Evolutionary conservation across 1,284 basidiomycete species (phyloP).

Genomic region (Ustilago curta): DNA sequence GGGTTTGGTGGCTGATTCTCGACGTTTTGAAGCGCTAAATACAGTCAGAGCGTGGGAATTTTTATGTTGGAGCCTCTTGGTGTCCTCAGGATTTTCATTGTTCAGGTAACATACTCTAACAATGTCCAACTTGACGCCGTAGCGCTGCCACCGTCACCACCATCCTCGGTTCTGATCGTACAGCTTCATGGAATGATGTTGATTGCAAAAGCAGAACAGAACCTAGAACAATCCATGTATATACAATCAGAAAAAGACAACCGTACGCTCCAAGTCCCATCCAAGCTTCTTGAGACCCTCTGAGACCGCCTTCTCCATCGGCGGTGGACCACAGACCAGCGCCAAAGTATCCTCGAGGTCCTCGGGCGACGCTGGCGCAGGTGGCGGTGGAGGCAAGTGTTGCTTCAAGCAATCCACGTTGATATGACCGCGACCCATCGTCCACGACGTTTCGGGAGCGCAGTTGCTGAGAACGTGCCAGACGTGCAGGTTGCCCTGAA

Average conservation of each 20-base stretch:
- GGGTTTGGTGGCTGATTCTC: neutral
- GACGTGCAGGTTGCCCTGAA: conserved; percentile 71
- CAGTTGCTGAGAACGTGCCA: conserved; percentile 72
- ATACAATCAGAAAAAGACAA: conserved; percentile 60
- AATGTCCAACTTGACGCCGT: too few relatives aligned
- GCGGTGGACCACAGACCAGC: conserved; percentile 75
- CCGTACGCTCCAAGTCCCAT: conserved; percentile 58
- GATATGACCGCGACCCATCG: conserved; percentile 72
- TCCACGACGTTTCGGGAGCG: conserved; percentile 70
- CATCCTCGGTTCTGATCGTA: neutral
- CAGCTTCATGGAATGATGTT: neutral
- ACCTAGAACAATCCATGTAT: neutral
- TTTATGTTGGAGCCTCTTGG: conserved; percentile 2
- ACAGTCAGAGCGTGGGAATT: conserved; percentile 30
- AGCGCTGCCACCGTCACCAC: too few relatives aligned
- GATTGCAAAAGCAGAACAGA: conserved; percentile 2
- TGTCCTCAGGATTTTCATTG: neutral
- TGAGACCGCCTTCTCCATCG: conserved; percentile 67
- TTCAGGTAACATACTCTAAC: conserved; percentile 1
- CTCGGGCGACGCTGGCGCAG: conserved; percentile 12
- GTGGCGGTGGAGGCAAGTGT: conserved; percentile 69
- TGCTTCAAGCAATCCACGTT: conserved; percentile 70
- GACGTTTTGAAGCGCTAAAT: neutral
- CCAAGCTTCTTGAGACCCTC: conserved; percentile 51
- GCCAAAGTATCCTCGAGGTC: conserved; percentile 70